These are phyloP conservation scores for Ambrosia hybrid DNA, from an alignment of 140 eudicot genomes.

Conservation along the genomic window DNA sequence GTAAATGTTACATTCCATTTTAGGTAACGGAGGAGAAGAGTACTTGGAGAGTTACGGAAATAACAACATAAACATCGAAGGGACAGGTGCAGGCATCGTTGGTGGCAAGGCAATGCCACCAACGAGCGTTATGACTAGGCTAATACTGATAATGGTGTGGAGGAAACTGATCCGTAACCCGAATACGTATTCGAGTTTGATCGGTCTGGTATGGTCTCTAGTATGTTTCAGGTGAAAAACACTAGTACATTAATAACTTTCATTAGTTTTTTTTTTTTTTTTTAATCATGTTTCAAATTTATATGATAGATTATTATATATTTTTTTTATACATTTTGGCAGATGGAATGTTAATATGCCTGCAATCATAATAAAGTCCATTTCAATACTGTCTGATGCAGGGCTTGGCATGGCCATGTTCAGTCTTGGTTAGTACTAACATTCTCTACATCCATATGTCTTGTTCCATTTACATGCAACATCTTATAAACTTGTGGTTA, in stretches of 20 bases:
- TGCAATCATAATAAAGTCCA: conserved; percentile 77
- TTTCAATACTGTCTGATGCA: conserved; percentile 93
- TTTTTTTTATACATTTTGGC: neutral
- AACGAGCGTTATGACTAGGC: conserved; percentile 94
- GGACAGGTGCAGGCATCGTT: conserved; percentile 25
- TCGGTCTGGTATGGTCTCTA: conserved; percentile 87
- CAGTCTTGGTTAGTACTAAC: conserved; percentile 78
- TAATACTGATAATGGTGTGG: conserved; percentile 92
- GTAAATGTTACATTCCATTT: neutral
- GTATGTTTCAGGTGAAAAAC: conserved; percentile 65
- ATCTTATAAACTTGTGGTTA: neutral
- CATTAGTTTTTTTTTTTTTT: neutral
- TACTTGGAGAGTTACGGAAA: conserved; percentile 67
- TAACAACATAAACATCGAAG: conserved; percentile 49
- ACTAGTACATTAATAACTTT: neutral
- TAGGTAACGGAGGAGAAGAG: conserved; percentile 42
- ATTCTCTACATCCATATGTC: conserved; percentile 16
- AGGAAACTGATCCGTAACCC: conserved; percentile 89
- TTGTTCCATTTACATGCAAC: neutral
- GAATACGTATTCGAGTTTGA: conserved; percentile 82
- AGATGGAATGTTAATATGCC: conserved; percentile 97
- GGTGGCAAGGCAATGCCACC: conserved; percentile 70
- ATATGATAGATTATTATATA: no score
- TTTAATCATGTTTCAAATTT: neutral
- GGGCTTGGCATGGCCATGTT: conserved; percentile 99